Evolutionary conservation across 2,329 filamentous ascomycete genomes (phyloP).

Genomic region (Xylariaceae sp.): DNA sequence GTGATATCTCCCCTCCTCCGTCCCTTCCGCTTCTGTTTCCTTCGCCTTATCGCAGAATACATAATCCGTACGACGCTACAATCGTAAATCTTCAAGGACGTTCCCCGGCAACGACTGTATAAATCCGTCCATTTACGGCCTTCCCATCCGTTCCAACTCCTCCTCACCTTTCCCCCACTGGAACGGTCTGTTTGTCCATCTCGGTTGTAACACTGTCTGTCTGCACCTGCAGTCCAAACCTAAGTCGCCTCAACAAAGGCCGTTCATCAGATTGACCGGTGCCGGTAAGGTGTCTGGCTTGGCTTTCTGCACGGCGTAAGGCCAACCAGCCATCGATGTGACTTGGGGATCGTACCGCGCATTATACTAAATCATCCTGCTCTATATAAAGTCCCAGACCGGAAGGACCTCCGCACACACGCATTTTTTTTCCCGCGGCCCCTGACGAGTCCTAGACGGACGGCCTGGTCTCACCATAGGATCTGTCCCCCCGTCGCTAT

Average conservation of each 20-base stretch:
- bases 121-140: background rate
- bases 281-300: background rate
- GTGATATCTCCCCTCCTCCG: conserved; percentile 1
- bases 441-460: conserved; percentile 9
- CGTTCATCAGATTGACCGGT: background rate
- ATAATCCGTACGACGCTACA: too few relatives aligned
- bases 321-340: conserved; percentile 13
- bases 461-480: conserved; percentile 6
- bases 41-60: background rate
- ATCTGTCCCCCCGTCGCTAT: conserved; percentile 10
- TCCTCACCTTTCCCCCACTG: background rate
- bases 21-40: background rate
- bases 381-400: conserved; percentile 10
- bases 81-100: too few relatives aligned
- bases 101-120: background rate
- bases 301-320: conserved; percentile 4
- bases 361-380: conserved; percentile 12
- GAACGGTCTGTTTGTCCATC: too few relatives aligned
- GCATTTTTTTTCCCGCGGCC: conserved; percentile 10
- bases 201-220: too few relatives aligned
- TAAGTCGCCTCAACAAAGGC: background rate
- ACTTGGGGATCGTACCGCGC: conserved; percentile 19
- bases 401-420: conserved; percentile 5
- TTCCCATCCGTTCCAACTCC: conserved; percentile 7
- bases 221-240: background rate